Evolutionary conservation across 208 protist genomes (phyloP).

Genomic region (Leishmania gerbilli): DNA sequence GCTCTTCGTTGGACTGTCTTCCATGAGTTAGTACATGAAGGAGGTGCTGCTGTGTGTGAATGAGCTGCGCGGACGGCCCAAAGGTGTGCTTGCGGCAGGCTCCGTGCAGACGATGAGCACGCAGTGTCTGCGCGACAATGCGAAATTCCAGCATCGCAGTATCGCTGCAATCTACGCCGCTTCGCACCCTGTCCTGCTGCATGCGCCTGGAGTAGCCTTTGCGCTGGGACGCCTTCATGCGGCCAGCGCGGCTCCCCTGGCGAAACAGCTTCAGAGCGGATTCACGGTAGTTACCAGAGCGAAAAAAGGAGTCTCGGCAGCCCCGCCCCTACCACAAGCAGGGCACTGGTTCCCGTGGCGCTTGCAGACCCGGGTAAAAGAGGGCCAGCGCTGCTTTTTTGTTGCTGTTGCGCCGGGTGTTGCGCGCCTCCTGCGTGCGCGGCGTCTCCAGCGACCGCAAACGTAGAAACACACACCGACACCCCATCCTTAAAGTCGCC

Average conservation of each 20-base stretch:
- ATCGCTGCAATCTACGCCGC: slow-evolving; percentile 75
- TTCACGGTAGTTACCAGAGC: slow-evolving; percentile 60
- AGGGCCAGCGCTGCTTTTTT: slow-evolving; percentile 28
- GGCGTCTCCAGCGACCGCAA: slow-evolving; percentile 67
- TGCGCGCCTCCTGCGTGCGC: slow-evolving; percentile 40
- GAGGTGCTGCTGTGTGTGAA: slow-evolving; percentile 39
- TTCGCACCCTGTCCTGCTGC: slow-evolving; percentile 51
- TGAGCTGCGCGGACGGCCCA: slow-evolving; percentile 52
- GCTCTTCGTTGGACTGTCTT: slow-evolving; percentile 7
- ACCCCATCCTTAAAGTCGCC: slow-evolving; percentile 47
- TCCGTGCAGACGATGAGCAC: slow-evolving; percentile 38
- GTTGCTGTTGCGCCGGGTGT: slow-evolving; percentile 28
- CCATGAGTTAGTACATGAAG: slow-evolving; percentile 64
- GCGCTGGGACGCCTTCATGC: slow-evolving; percentile 43
- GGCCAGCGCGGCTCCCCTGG: slow-evolving; percentile 43
- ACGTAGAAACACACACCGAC: slow-evolving; percentile 53
- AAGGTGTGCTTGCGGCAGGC: slow-evolving; percentile 37
- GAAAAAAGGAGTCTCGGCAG: slow-evolving; percentile 59
- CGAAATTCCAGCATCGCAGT: slow-evolving; percentile 62
- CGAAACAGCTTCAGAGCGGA: slow-evolving; percentile 47
- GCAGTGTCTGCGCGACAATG: slow-evolving; percentile 51
- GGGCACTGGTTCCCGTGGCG: slow-evolving; percentile 23
- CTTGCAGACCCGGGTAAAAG: slow-evolving; percentile 34
- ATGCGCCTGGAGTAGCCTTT: slow-evolving; percentile 39
- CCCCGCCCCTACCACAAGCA: slow-evolving; percentile 44